These are phyloP conservation scores for Arctostaphylos glauca DNA, from an alignment of 148 eudicot genomes.

Conservation along the genomic window DNA sequence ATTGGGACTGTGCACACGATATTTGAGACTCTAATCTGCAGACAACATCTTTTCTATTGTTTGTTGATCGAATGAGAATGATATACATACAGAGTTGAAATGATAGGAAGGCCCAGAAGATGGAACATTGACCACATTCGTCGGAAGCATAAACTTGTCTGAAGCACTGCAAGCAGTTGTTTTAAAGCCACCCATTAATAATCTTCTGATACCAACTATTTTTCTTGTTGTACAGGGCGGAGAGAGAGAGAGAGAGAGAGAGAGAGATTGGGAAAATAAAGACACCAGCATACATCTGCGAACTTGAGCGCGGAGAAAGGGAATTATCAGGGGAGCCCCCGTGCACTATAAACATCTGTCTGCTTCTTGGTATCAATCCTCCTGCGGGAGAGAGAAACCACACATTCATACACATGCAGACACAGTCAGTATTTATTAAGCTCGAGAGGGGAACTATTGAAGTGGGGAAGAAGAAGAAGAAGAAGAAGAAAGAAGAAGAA, in stretches of 20 bases:
- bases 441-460: not conserved
- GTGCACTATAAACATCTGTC: not conserved
- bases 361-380: not conserved
- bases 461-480: conserved; percentile 1
- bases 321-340: not conserved
- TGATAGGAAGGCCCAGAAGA: not conserved
- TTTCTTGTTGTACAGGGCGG: not conserved
- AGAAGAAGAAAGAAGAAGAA: not conserved
- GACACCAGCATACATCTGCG: not conserved
- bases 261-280: not conserved
- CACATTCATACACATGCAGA: not conserved
- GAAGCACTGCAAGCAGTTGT: conserved; percentile 11
- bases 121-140: not conserved
- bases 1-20: not conserved
- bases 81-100: conserved; percentile 3
- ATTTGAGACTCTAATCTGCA: not conserved
- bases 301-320: not conserved
- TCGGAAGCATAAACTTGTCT: not conserved
- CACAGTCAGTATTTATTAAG: not conserved
- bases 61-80: not conserved
- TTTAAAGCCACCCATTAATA: not conserved
- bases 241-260: not conserved
- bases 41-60: not conserved
- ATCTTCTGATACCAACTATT: not conserved
- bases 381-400: not conserved